Evolutionary conservation across 495 filamentous ascomycete species (phyloP), one percentile per base, ranked within the genome.

Genomic region (Aspergillus asperescens): DNA sequence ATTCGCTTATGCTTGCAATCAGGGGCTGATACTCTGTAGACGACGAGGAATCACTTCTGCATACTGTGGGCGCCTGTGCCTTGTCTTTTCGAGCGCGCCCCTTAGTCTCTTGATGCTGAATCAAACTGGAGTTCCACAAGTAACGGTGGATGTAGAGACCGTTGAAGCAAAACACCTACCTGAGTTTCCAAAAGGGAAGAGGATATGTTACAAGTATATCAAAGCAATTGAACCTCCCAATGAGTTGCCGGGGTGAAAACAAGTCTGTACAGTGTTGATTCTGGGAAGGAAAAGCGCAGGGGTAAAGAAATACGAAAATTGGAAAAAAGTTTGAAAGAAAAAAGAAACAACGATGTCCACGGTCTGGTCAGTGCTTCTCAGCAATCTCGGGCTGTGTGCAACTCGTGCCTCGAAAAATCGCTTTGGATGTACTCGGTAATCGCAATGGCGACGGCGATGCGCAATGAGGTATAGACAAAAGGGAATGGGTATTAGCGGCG

Each of bases 401-500:
- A 39, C 31, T 34, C 2, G 25, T 9, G 15, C 37, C 49, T 48
- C 34, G 48, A 29, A 20, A 48, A 46, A 23, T 19, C 22, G 39
- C 29, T 27, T 49, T 35, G 18, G 12, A 12, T 52, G 54, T 51
- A 52, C 35, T 34, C 35, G 44, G 29, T 27, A 28, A 43, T 28
- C 24, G 34, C 10, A 44, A 10, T 16, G 24, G 46, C 23, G 42
- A 27, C 13, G 49, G 40, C 22, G 19, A 43, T 18, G 16, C 40
- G 37, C 32, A 28, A 47, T 24, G 28, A 31, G 34, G 7, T 39
- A 31, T 32, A 50, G 19, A n/a, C 23, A 27, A 52, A 38, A 47
- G 54, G 44, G 15, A 35, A 32, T n/a, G 24, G n/a, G 13, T 34
- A 48, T 62, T 69, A 70, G 49, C 53, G 61, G 68, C 57, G 62